Percentiles rank a stretch among this genome's conserved stretches.
These are phyloP conservation scores for Penicillium sp. DNA, from an alignment of 2,329 filamentous ascomycete genomes.

Conservation along the genomic window DNA sequence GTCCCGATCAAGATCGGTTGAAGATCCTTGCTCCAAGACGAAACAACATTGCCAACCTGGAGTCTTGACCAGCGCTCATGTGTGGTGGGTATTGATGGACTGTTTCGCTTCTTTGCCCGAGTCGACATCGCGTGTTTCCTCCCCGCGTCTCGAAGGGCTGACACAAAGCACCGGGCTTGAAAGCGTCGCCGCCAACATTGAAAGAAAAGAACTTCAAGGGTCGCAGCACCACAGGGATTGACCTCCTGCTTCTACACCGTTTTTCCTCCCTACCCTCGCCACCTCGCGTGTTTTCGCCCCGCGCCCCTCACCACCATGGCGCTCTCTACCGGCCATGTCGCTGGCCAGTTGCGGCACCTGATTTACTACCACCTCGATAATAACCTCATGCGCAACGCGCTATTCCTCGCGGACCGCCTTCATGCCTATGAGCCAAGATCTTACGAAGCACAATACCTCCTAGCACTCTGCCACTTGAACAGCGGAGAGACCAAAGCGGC, in stretches of 20 bases:
- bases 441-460: slow-evolving; percentile 75
- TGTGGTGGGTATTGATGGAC: slow-evolving; percentile 14
- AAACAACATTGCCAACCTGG: not conserved
- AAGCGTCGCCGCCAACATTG: slow-evolving; percentile 15
- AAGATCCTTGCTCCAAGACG: not conserved
- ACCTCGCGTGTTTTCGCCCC: slow-evolving; percentile 4
- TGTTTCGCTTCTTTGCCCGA: slow-evolving; percentile 12
- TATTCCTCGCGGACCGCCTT: slow-evolving; percentile 88
- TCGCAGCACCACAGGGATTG: slow-evolving; percentile 9
- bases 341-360: slow-evolving; percentile 61
- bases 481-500: slow-evolving; percentile 80
- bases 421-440: slow-evolving; percentile 78
- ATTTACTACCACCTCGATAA: slow-evolving; percentile 82
- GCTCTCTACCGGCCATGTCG: slow-evolving; percentile 53
- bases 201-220: slow-evolving; percentile 5
- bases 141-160: slow-evolving; percentile 19
- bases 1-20: slow-evolving; percentile 11
- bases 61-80: slow-evolving; percentile 11
- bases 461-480: slow-evolving; percentile 80
- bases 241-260: not conserved
- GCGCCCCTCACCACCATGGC: slow-evolving; percentile 50
- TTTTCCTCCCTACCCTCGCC: slow-evolving; percentile 6
- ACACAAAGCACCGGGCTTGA: slow-evolving; percentile 8
- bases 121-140: slow-evolving; percentile 21
- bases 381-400: slow-evolving; percentile 79